A percentile compares a stretch with the other conserved stretches of the same genome.
phyloP scores from a whole-genome alignment of 257 asterid species.

The Solanum microdontum region DNA sequence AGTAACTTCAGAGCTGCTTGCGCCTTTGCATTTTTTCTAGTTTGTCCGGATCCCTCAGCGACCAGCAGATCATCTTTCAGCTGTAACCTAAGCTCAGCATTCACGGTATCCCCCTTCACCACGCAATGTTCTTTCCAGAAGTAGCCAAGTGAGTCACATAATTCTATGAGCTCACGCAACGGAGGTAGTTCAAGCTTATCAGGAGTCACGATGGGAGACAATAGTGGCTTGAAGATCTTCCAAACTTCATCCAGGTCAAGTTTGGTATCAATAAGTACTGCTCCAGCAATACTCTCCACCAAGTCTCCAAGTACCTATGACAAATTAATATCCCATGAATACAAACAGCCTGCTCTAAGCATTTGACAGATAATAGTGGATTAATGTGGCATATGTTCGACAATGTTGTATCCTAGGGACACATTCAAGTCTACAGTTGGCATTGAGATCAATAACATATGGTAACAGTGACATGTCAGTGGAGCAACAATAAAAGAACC shows the following conservation, averaged over 20 bases:
- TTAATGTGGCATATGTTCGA: background rate
- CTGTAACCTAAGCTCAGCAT: constrained; percentile 52
- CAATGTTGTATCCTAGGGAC: background rate
- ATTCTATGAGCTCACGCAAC: constrained; percentile 61
- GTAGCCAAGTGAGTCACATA: constrained; percentile 85
- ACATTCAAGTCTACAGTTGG: background rate
- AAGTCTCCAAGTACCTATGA: constrained; percentile 85
- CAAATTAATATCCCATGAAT: background rate
- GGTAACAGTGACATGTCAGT: background rate
- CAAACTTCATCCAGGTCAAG: constrained; percentile 66
- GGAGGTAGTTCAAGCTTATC: constrained; percentile 85
- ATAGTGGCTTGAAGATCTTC: constrained; percentile 59
- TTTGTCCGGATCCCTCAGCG: constrained; percentile 51
- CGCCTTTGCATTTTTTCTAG: constrained; percentile 61
- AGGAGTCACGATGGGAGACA: constrained; percentile 90
- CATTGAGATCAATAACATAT: background rate
- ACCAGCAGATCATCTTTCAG: constrained; percentile 48
- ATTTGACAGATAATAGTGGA: background rate
- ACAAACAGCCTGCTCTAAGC: background rate
- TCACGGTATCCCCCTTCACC: constrained; percentile 34
- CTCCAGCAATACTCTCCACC: constrained; percentile 94
- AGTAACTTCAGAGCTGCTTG: constrained; percentile 67
- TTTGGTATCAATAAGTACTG: constrained; percentile 70
- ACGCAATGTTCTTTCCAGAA: constrained; percentile 29
- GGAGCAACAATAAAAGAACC: constrained; percentile 22